Evolutionary conservation across 2,329 filamentous ascomycete genomes (phyloP).

Genomic region (Helotiales sp.): DNA sequence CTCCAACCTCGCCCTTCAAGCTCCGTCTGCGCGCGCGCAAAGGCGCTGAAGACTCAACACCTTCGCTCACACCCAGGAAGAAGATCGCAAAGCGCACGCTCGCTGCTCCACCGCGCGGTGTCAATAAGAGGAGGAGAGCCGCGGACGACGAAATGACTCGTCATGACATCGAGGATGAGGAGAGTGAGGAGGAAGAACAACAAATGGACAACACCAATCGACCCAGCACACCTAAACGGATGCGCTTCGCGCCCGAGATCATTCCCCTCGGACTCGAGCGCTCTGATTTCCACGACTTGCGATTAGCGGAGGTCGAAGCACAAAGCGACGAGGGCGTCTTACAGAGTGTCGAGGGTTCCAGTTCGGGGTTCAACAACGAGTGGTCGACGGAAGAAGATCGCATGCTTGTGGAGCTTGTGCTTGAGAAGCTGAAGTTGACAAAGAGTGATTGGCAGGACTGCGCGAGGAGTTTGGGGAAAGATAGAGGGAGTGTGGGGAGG

Average conservation of each 20-base stretch:
- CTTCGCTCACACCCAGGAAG: constrained; percentile 35
- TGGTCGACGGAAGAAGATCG: constrained; percentile 70
- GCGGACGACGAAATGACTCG: constrained; percentile 53
- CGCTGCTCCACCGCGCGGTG: constrained; percentile 49
- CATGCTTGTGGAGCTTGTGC: constrained; percentile 68
- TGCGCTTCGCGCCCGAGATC: constrained; percentile 64
- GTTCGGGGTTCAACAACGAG: constrained; percentile 28
- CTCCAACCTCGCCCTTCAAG: constrained; percentile 49
- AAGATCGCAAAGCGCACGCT: constrained; percentile 58
- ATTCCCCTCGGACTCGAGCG: constrained; percentile 64
- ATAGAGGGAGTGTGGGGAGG: constrained; percentile 59
- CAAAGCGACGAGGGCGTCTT: constrained; percentile 30
- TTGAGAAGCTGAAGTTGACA: constrained; percentile 68
- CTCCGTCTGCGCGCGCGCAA: constrained; percentile 59
- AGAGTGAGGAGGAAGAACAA: constrained; percentile 31
- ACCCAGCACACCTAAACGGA: constrained; percentile 61
- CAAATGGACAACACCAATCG: constrained; percentile 3
- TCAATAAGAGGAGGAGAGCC: constrained; percentile 59
- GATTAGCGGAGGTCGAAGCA: constrained; percentile 40
- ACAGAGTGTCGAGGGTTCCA: constrained; percentile 1
- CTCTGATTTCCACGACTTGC: constrained; percentile 60
- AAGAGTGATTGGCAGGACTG: constrained; percentile 72
- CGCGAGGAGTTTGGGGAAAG: constrained; percentile 65
- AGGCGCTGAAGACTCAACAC: constrained; percentile 23
- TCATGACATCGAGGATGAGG: constrained; percentile 43